phyloP scores from a whole-genome alignment of 2,329 filamentous ascomycete genomes.

The Scytalidium lignicola region DNA sequence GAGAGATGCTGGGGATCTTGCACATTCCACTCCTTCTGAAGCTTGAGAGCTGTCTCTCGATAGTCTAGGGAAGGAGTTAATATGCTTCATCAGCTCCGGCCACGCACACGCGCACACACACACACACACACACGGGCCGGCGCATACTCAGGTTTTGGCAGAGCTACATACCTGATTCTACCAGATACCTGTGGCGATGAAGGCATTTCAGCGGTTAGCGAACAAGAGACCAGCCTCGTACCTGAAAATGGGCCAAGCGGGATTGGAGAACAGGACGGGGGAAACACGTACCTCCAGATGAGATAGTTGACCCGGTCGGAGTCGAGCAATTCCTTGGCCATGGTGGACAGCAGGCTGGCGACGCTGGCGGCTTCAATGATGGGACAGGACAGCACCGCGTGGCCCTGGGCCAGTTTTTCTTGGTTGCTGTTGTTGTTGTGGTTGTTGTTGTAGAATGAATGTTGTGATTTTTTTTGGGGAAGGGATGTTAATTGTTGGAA shows the following conservation, averaged over 20 bases:
- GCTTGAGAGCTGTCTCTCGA: constrained; percentile 61
- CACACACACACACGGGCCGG: too few species aligned
- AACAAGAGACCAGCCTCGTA: constrained; percentile 16
- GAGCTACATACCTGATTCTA: constrained; percentile 27
- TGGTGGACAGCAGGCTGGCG: constrained; percentile 13
- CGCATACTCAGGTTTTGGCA: constrained; percentile 4
- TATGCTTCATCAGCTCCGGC: too few species aligned
- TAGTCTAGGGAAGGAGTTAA: constrained; percentile 45
- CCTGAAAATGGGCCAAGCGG: constrained; percentile 19
- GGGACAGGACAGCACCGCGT: too few species aligned
- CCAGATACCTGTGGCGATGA: constrained; percentile 25
- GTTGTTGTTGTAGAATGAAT: neutral
- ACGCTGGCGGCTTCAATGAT: neutral
- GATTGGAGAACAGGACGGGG: constrained; percentile 18
- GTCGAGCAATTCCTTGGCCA: constrained; percentile 42
- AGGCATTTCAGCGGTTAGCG: constrained; percentile 23
- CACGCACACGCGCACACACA: too few species aligned
- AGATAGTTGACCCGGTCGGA: constrained; percentile 66
- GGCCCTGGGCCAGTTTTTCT: too few species aligned
- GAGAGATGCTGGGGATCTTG: constrained; percentile 56
- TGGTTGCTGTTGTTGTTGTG: neutral
- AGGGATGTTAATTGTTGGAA: too few species aligned
- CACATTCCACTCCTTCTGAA: constrained; percentile 65
- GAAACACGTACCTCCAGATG: constrained; percentile 58
- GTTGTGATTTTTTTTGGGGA: neutral